These are phyloP conservation scores for Tolypocladium inflatum DNA, from an alignment of 2,329 filamentous ascomycete genomes.

Conservation along the genomic window DNA sequence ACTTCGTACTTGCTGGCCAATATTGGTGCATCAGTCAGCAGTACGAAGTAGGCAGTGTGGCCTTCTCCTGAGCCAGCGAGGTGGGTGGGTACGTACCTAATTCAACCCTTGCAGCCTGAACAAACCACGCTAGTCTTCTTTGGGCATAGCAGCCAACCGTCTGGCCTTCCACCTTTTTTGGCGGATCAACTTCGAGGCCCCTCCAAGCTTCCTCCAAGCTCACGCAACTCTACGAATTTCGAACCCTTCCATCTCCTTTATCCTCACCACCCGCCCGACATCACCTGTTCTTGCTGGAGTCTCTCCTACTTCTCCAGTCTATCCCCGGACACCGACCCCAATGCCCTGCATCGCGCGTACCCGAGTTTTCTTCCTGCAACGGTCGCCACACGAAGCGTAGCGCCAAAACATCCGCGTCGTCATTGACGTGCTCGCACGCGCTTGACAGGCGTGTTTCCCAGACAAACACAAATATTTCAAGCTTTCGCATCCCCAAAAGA, in stretches of 20 bases:
- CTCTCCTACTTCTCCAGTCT: not conserved
- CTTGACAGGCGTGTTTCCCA: not conserved
- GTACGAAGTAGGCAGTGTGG: not conserved
- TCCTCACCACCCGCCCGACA: not conserved
- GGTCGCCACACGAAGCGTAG: slow-evolving; percentile 1
- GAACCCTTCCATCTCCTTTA: not conserved
- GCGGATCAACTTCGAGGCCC: not conserved
- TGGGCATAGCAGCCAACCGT: not conserved
- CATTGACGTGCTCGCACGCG: not conserved
- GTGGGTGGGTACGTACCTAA: not conserved
- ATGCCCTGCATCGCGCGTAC: not conserved
- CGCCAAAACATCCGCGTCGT: not conserved
- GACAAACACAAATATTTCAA: not conserved
- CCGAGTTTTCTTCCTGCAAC: not conserved
- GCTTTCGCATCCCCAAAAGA: not conserved
- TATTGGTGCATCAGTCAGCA: not conserved
- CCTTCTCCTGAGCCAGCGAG: not conserved
- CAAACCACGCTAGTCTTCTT: not conserved
- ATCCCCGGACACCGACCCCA: not conserved
- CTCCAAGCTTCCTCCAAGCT: not conserved
- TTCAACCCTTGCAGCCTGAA: not conserved
- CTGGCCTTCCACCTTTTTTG: not conserved
- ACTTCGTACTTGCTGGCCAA: not conserved
- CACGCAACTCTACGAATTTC: not conserved
- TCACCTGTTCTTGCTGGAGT: not conserved